Conservation (phyloP, 768 basidiomycete genomes). For the Mycena leptocephala region DNA sequence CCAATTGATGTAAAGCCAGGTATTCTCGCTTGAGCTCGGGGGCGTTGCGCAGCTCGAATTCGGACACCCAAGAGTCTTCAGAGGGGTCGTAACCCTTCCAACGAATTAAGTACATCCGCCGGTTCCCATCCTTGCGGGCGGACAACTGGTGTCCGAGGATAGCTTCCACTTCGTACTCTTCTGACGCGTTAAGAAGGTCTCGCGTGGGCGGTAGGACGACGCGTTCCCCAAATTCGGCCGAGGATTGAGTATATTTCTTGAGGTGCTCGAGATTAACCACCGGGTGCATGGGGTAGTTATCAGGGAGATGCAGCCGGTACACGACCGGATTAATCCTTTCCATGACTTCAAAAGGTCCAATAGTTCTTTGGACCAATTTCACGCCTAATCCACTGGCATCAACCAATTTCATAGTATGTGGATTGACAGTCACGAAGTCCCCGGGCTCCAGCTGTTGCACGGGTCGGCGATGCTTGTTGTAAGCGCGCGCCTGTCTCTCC, state of each 20-base stretch:
- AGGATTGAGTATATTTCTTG: conserved; percentile 35
- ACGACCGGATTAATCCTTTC: conserved; percentile 40
- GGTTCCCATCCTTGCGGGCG: conserved; percentile 26
- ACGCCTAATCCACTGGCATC: too few species aligned
- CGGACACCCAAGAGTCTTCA: conserved; percentile 43
- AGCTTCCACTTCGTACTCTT: too few species aligned
- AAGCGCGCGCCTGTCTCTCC: too few species aligned
- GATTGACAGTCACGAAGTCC: too few species aligned
- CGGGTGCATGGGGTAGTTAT: conserved; percentile 43
- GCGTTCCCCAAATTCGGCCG: conserved; percentile 31
- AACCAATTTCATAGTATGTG: conserved; percentile 44
- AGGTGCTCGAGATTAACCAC: conserved; percentile 45
- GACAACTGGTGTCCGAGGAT: too few species aligned
- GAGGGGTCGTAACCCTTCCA: conserved; percentile 42
- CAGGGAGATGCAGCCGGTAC: conserved; percentile 41
- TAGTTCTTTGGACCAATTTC: too few species aligned
- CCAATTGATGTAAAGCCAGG: too few species aligned
- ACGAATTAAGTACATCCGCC: conserved; percentile 31
- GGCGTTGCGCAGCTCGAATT: conserved; percentile 40
- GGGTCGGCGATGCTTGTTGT: too few species aligned
- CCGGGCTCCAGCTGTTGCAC: too few species aligned
- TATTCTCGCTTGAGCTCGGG: conserved; percentile 38
- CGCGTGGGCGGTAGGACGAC: too few species aligned
- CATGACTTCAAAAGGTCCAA: conserved; percentile 36
- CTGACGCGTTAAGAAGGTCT: too few species aligned